Evolutionary conservation across 139 green algal species (phyloP).

Genomic region (Mesostigma viride): DNA sequence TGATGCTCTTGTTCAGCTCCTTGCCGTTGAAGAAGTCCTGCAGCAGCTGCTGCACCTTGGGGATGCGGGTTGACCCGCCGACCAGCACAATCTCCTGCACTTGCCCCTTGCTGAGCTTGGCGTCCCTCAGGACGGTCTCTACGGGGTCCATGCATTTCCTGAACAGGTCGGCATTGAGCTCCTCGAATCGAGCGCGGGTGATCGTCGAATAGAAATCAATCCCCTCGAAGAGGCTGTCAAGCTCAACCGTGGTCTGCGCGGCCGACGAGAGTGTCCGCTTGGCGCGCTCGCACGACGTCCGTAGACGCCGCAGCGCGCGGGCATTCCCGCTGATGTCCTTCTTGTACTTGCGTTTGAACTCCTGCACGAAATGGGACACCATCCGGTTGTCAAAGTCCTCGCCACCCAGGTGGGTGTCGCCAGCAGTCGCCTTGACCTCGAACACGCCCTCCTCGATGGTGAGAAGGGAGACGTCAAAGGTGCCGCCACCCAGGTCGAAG

Average conservation of each 20-base stretch:
- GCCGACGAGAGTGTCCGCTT: slow-evolving; percentile 78
- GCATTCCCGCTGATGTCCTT: slow-evolving; percentile 84
- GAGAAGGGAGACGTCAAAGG: slow-evolving; percentile 94
- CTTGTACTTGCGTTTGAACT: slow-evolving; percentile 98
- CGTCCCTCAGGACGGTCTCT: slow-evolving; percentile 74
- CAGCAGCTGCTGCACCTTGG: slow-evolving; percentile 89
- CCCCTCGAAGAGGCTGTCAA: slow-evolving; percentile 93
- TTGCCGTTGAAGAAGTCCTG: slow-evolving; percentile 98
- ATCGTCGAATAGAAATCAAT: slow-evolving; percentile 95
- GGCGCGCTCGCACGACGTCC: slow-evolving; percentile 75
- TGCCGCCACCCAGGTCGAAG: slow-evolving; percentile 93
- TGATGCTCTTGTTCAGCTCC: slow-evolving; percentile 96
- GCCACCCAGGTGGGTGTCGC: slow-evolving; percentile 94
- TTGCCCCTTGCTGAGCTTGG: slow-evolving; percentile 71
- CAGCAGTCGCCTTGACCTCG: slow-evolving; percentile 93
- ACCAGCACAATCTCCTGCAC: slow-evolving; percentile 86
- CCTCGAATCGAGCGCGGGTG: slow-evolving; percentile 92
- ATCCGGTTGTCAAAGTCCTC: slow-evolving; percentile 96
- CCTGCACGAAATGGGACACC: slow-evolving; percentile 82
- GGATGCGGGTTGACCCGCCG: slow-evolving; percentile 87
- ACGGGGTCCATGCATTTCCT: slow-evolving; percentile 97
- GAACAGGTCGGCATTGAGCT: slow-evolving; percentile 98
- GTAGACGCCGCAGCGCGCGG: slow-evolving; percentile 62
- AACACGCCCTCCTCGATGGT: slow-evolving; percentile 97
- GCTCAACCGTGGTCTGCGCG: slow-evolving; percentile 89